Conservation (phyloP, 2,329 filamentous ascomycete species). For the Cercospora berteroae region DNA sequence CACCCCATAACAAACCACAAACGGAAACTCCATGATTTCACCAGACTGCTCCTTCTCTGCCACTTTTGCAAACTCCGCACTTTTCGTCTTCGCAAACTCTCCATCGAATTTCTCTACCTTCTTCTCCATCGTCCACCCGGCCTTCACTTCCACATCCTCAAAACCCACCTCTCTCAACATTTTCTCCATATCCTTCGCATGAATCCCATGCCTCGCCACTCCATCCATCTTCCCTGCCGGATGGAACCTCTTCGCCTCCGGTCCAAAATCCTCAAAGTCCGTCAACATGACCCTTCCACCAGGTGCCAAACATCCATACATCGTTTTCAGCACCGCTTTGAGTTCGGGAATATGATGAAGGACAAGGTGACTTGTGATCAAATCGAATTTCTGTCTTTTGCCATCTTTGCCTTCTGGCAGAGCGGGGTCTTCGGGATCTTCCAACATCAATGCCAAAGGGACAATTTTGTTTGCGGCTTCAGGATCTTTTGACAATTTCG, state of each 20-base stretch:
- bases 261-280: constrained; percentile 31
- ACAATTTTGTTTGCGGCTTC: constrained; percentile 25
- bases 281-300: constrained; percentile 30
- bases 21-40: constrained; percentile 29
- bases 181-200: constrained; percentile 23
- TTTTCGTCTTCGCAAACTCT: constrained; percentile 23
- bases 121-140: constrained; percentile 31
- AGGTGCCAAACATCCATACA: constrained; percentile 26
- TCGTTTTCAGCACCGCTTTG: constrained; percentile 25
- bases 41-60: constrained; percentile 17
- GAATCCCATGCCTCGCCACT: constrained; percentile 30
- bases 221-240: constrained; percentile 29
- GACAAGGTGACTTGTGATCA: constrained; percentile 31
- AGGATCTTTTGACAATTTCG: constrained; percentile 20
- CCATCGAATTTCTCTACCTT: constrained; percentile 34
- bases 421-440: constrained; percentile 27
- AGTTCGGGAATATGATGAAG: constrained; percentile 31
- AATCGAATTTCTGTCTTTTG: constrained; percentile 27
- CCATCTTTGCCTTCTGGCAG: constrained; percentile 19
- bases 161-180: constrained; percentile 27
- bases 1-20: constrained; percentile 29
- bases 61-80: constrained; percentile 28
- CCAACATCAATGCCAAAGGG: constrained; percentile 26
- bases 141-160: constrained; percentile 23
- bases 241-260: constrained; percentile 30